These are phyloP conservation scores for Rhodocollybia butyracea DNA, from an alignment of 768 basidiomycete genomes.

Conservation along the genomic window DNA sequence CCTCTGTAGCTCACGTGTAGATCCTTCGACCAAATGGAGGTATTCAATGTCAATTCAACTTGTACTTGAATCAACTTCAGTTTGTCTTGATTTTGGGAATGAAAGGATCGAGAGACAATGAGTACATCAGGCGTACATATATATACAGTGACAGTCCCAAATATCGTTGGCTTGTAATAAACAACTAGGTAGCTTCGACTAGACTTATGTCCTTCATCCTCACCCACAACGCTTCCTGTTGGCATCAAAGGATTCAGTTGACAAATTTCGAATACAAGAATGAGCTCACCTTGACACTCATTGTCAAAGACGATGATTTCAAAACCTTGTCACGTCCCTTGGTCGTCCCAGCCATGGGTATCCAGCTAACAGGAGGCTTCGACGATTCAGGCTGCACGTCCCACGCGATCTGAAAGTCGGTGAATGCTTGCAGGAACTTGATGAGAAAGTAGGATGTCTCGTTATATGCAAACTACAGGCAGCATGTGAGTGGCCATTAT, in stretches of 20 bases:
- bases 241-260: neutral
- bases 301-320: conserved; percentile 49
- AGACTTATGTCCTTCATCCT: conserved; percentile 24
- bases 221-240: conserved; percentile 33
- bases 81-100: too few relatives aligned
- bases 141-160: too few relatives aligned
- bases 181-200: too few relatives aligned
- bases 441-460: conserved; percentile 63
- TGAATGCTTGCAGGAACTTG: conserved; percentile 55
- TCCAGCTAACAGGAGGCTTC: conserved; percentile 45
- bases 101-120: too few relatives aligned
- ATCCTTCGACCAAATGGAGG: too few relatives aligned
- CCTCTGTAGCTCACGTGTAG: too few relatives aligned
- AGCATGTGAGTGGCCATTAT: neutral
- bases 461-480: conserved; percentile 57
- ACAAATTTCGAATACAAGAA: neutral
- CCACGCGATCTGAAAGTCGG: conserved; percentile 37
- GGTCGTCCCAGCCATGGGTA: conserved; percentile 24
- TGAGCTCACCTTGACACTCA: conserved; percentile 42
- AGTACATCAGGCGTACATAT: neutral
- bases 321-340: conserved; percentile 46
- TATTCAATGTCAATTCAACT: too few relatives aligned
- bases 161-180: too few relatives aligned
- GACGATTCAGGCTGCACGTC: conserved; percentile 42
- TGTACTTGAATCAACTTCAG: too few relatives aligned